These are phyloP conservation scores for Xylariaceae sp. DNA, from an alignment of 2,329 filamentous ascomycete species.

Conservation along the genomic window DNA sequence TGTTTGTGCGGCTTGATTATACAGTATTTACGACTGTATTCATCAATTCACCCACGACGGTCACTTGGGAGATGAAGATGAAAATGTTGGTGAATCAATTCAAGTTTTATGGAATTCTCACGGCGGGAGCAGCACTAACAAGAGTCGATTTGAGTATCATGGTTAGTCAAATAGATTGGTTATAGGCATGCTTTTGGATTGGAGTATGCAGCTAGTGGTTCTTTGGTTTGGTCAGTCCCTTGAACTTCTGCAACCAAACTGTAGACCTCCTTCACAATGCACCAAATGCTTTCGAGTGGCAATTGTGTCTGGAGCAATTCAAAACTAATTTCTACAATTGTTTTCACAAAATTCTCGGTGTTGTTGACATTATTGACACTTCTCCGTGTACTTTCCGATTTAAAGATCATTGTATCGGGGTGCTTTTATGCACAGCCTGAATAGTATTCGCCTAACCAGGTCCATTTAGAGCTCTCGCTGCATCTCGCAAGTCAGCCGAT, in stretches of 20 bases:
- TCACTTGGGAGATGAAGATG: background rate
- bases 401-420: no score
- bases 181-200: background rate
- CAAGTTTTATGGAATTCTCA: background rate
- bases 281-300: background rate
- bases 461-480: no score
- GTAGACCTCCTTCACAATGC: background rate
- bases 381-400: background rate
- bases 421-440: no score
- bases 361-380: background rate
- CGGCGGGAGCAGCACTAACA: background rate
- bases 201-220: background rate
- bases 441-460: no score
- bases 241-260: background rate
- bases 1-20: slow-evolving; percentile 4
- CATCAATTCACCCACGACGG: background rate
- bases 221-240: background rate
- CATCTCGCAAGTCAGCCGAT: background rate
- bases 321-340: no score
- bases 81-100: background rate
- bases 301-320: no score
- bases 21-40: background rate
- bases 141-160: background rate
- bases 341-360: background rate
- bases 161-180: slow-evolving; percentile 10